Evolutionary conservation across 495 filamentous ascomycete genomes (phyloP), one percentile per base, ranked within the genome.

Genomic region (Beverwykella pulmonaria): DNA sequence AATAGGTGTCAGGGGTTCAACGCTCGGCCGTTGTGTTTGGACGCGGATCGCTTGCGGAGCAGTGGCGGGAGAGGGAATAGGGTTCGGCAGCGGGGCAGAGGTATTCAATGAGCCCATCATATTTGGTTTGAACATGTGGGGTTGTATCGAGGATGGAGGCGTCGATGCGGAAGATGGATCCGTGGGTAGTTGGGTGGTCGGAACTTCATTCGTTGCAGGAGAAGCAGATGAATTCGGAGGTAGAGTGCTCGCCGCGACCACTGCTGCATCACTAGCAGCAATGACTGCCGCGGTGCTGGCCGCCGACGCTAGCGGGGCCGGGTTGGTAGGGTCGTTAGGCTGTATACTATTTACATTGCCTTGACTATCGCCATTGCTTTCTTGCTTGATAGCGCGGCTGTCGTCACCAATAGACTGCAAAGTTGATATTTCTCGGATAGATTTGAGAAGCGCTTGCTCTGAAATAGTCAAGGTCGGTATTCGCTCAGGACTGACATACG

Each of bases 1-100:
- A 1, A 68, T 48, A 4, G 70, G 70, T 1, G 70, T 72, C 0
- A 72, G 53, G 0, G 70, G 65, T 57, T 72, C 70, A 3, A 72
- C 70, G 39, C 49, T 66, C 20, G 70, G 70, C 36, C 61, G 29
- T 29, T 39, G 55, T 27, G 55, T 39, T 55, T 58, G 27, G 14
- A 50, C 20, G 27, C 19, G 39, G 1, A 15, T 32, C 2, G 49
- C 25, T 19, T 44, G 39, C 5, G 39, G 39, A 12, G 17, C 39
- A 44, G 39, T 14, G 2, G 6, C n/a, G 1, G 52, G 6, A 7
- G 62, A 46, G 1, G 68, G 53, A 49, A 29, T 14, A 26, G 57
- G 39, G 26, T 55, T 23, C 34, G 20, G 52, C 14, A 26, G 26
- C 7, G 12, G 17, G 15, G 39, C 3, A 9, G 39, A 44, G 15